These are phyloP conservation scores for Diutina mesorugosa DNA, from an alignment of 1,139 yeast species.

Conservation along the genomic window DNA sequence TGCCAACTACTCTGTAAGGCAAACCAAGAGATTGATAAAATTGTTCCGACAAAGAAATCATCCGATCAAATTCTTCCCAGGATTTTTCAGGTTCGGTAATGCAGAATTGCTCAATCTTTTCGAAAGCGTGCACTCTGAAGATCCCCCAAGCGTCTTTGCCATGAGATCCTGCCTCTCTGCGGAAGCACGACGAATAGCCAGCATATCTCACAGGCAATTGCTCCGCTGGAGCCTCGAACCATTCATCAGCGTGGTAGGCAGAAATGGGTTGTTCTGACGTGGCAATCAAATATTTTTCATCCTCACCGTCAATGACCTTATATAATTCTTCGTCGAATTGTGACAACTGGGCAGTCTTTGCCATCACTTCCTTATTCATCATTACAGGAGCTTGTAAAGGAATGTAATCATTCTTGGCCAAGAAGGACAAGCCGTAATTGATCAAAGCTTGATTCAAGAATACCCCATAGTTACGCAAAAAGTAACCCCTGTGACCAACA, in stretches of 20 bases:
- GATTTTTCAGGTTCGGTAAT: slow-evolving; percentile 96
- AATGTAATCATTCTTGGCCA: slow-evolving; percentile 66
- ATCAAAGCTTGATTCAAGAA: slow-evolving; percentile 96
- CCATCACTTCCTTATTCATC: slow-evolving; percentile 99
- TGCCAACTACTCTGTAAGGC: slow-evolving; percentile 95
- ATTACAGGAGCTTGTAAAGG: slow-evolving; percentile 98
- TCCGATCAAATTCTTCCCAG: slow-evolving; percentile 92
- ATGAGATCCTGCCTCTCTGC: slow-evolving; percentile 99
- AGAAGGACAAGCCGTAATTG: slow-evolving; percentile 84
- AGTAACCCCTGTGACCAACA: slow-evolving; percentile 98
- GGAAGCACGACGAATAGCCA: slow-evolving; percentile 96
- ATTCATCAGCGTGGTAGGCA: slow-evolving; percentile 94
- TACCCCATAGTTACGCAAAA: slow-evolving; percentile 89
- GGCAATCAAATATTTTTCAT: slow-evolving; percentile 94
- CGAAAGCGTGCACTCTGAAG: slow-evolving; percentile 97
- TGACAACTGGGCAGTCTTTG: slow-evolving; percentile 96
- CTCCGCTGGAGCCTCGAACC: slow-evolving; percentile 97
- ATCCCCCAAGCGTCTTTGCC: slow-evolving; percentile 99
- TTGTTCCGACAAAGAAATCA: slow-evolving; percentile 85
- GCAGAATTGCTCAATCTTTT: slow-evolving; percentile 93
- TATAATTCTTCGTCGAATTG: slow-evolving; percentile 96
- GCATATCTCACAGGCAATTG: slow-evolving; percentile 95
- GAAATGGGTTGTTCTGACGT: slow-evolving; percentile 99
- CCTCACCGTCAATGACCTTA: slow-evolving; percentile 93
- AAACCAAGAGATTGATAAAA: slow-evolving; percentile 85